Conservation (phyloP, 208 protist genomes). For the Porcisia deanei region DNA sequence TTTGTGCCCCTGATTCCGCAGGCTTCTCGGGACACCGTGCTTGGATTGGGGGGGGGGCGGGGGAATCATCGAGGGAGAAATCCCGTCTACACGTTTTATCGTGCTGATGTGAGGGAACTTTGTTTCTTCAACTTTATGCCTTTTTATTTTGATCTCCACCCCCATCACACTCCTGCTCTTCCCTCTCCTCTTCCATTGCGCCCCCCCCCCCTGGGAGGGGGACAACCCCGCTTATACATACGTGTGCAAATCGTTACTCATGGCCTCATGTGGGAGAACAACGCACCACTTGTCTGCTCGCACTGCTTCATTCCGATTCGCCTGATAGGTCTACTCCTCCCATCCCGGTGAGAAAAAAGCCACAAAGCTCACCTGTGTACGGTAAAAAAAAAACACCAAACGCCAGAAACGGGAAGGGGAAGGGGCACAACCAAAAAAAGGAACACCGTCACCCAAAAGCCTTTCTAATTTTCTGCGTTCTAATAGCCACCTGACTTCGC, state of each 20-base stretch:
- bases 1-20: not conserved
- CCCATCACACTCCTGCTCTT: not conserved
- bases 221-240: not conserved
- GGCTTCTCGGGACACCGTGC: not conserved
- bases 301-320: not conserved
- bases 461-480: not conserved
- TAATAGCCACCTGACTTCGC: not conserved
- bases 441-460: not conserved
- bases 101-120: not conserved
- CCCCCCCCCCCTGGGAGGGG: too few relatives aligned
- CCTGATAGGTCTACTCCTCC: not conserved
- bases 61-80: too few relatives aligned
- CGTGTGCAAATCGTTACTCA: not conserved
- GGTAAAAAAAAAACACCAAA: too few relatives aligned
- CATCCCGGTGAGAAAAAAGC: not conserved
- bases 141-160: too few relatives aligned
- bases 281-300: not conserved
- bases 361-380: too few relatives aligned
- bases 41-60: too few relatives aligned
- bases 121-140: not conserved
- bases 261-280: not conserved
- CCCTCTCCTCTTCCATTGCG: not conserved
- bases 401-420: too few relatives aligned
- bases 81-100: too few relatives aligned
- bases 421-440: too few relatives aligned